Evolutionary conservation across 2,329 filamentous ascomycete species (phyloP).

Genomic region (Capronia americana): DNA sequence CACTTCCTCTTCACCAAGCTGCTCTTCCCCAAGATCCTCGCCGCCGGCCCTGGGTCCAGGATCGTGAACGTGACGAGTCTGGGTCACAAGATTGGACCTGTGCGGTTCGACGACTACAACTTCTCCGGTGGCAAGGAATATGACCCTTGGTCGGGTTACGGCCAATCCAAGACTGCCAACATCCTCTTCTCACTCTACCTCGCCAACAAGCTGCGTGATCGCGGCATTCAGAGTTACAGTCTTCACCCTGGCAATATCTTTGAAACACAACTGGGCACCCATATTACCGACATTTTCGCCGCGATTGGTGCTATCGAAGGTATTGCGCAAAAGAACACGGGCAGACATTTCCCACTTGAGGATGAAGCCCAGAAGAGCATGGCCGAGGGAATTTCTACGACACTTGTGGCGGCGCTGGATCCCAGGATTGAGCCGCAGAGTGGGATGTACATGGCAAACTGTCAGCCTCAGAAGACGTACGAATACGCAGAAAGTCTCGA

Average conservation of each 20-base stretch:
- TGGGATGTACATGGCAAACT: slow-evolving; percentile 46
- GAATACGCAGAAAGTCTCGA: slow-evolving; percentile 42
- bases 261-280: slow-evolving; percentile 19
- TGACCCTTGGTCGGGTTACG: slow-evolving; percentile 51
- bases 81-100: slow-evolving; percentile 51
- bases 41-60: slow-evolving; percentile 33
- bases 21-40: slow-evolving; percentile 41
- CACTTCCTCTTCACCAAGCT: slow-evolving; percentile 46
- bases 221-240: slow-evolving; percentile 49
- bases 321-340: slow-evolving; percentile 30
- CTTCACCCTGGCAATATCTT: slow-evolving; percentile 49
- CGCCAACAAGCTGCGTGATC: slow-evolving; percentile 39
- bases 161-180: slow-evolving; percentile 57
- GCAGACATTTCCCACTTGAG: slow-evolving; percentile 20
- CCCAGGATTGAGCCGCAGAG: slow-evolving; percentile 45
- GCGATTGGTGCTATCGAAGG: slow-evolving; percentile 22
- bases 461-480: slow-evolving; percentile 42
- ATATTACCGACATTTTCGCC: slow-evolving; percentile 18
- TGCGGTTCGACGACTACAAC: slow-evolving; percentile 43
- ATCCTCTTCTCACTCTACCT: slow-evolving; percentile 50
- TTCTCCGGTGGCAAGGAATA: slow-evolving; percentile 41
- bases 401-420: slow-evolving; percentile 54
- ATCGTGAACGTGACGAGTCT: slow-evolving; percentile 56
- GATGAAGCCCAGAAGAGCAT: slow-evolving; percentile 44
- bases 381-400: slow-evolving; percentile 53